phyloP scores from a whole-genome alignment of 78 protist species.

The Dictyostelium discoideum region dicty_2.7 NC_007090.3:4901001-4901500 shows the following conservation, averaged over 20 bases:
- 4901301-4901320: slow-evolving; percentile 79
- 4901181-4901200: slow-evolving; percentile 32
- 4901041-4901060: slow-evolving; percentile 13
- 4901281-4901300: slow-evolving; percentile 81
- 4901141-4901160: slow-evolving; percentile 43
- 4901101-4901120: slow-evolving; percentile 65
- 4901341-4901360: slow-evolving; percentile 53
- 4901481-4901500: neutral
- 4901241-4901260: neutral
- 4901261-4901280: slow-evolving; percentile 35
- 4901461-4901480: neutral
- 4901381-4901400: neutral
- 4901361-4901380: slow-evolving; percentile 81
- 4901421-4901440: slow-evolving; percentile 80
- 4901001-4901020: slow-evolving; percentile 15
- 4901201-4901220: slow-evolving; percentile 71
- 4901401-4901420: slow-evolving; percentile 75
- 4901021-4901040: slow-evolving; percentile 30
- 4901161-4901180: slow-evolving; percentile 56
- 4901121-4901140: slow-evolving; percentile 80
- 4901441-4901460: slow-evolving; percentile 78
- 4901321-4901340: slow-evolving; percentile 53
- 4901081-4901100: slow-evolving; percentile 48
- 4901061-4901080: slow-evolving; percentile 74
- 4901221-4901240: slow-evolving; percentile 64